These are phyloP conservation scores for Alloteropsis semialata DNA, from an alignment of 176 grass and related monocot genomes.

Conservation along the genomic window DNA sequence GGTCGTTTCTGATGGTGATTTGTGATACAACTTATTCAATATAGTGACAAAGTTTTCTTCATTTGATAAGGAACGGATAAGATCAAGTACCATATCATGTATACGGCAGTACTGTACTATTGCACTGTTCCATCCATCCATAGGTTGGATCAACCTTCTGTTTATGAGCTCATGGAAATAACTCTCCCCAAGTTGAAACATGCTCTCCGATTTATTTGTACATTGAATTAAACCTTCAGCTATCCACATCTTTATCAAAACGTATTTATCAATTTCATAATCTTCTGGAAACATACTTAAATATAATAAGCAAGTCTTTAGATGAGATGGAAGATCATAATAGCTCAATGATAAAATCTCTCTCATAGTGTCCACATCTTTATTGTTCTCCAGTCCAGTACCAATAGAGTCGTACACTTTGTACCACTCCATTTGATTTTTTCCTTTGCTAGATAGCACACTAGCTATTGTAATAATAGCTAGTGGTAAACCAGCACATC, in stretches of 20 bases:
- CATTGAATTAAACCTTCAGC: not conserved
- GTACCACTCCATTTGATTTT: not conserved
- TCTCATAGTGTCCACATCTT: not conserved
- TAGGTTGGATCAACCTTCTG: not conserved
- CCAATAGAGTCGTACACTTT: not conserved
- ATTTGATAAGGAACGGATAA: not conserved
- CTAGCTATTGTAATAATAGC: not conserved
- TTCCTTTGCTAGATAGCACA: not conserved
- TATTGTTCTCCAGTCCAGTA: not conserved
- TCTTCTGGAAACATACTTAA: not conserved
- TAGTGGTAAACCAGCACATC: not conserved
- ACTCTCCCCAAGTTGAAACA: not conserved
- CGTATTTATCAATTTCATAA: not conserved
- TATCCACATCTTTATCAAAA: slow-evolving; percentile 4
- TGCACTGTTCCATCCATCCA: not conserved
- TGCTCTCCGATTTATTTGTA: not conserved
- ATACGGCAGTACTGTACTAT: not conserved
- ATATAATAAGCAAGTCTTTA: not conserved
- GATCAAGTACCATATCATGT: not conserved
- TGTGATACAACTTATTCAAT: accelerated
- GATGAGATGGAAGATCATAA: not conserved
- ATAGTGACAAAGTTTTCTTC: not conserved
- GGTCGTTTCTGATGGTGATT: too few species aligned
- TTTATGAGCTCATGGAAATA: not conserved
- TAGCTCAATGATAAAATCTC: slow-evolving; percentile 12